Evolutionary conservation across 129 eudicot genomes (phyloP).

Genomic region (Chrysanthemum lavandulifolium): DNA sequence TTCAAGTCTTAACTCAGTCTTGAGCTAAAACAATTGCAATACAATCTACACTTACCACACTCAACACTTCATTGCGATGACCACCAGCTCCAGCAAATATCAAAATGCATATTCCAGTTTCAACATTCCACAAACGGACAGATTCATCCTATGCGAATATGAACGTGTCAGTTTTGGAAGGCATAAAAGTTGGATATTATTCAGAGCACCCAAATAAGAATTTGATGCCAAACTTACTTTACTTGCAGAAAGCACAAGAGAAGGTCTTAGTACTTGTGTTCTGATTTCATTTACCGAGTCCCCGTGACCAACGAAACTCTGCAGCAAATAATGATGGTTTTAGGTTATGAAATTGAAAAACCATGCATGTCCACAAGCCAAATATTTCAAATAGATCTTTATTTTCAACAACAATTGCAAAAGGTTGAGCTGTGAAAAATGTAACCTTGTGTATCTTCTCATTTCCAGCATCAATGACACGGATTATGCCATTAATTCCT

Average conservation of each 20-base stretch:
- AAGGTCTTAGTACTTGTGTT: constrained; percentile 84
- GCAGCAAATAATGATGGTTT: constrained; percentile 28
- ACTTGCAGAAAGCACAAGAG: constrained; percentile 95
- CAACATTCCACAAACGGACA: constrained; percentile 97
- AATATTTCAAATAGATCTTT: background rate
- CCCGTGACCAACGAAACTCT: constrained; percentile 98
- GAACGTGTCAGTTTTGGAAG: constrained; percentile 1
- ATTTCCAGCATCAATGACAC: constrained; percentile 91
- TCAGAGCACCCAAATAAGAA: background rate
- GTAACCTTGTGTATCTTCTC: constrained; percentile 92
- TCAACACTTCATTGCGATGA: constrained; percentile 96
- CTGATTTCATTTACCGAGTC: constrained; percentile 92
- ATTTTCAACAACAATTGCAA: constrained; percentile 8
- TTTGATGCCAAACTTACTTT: constrained; percentile 51
- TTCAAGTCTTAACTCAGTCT: constrained; percentile 2
- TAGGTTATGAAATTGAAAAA: background rate
- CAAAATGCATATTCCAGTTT: constrained; percentile 91
- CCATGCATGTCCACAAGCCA: background rate
- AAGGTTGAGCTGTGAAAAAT: background rate
- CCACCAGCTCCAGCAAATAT: constrained; percentile 99
- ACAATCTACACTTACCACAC: constrained; percentile 67
- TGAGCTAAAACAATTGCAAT: background rate
- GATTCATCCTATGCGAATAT: constrained; percentile 81
- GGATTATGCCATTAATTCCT: constrained; percentile 89
- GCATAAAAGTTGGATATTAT: background rate